Evolutionary conservation across 2,329 filamentous ascomycete genomes (phyloP), one percentile per base, ranked within the genome.

Genomic region (Neofusicoccum laricinum): DNA sequence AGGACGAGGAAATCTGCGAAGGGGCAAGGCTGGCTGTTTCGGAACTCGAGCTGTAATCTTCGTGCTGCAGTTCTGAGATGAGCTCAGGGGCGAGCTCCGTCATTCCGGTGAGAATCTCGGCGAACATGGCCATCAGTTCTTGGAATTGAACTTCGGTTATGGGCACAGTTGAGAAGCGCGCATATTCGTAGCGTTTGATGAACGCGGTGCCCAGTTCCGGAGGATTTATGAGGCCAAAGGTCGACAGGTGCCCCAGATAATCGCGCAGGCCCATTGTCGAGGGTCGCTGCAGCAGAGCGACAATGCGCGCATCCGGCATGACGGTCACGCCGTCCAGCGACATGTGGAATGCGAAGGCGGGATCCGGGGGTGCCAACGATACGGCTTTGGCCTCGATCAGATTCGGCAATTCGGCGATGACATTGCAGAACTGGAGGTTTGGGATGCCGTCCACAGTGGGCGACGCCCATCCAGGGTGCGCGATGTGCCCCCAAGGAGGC

Each of bases 351-450:
- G 75, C 73, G 25, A 78, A 70, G 2, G 78, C 75, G 3, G 83
- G 81, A 68, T 84, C 82, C 0, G 82, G 80, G 34, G 89, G 92
- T 0, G 90, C 92, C 41, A 97, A 84, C 0, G 91, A 93, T n/a
- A 97, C 87, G 0, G 93, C 94, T 75, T 94, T 94, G 10, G 92
- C 94, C 79, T 98, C 94, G 67, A 98, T 91, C 32, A 98, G 83
- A 72, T 96, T 90, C 1, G 93, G 92, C 25, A 99, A 82, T 76
- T 98, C 94, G 41, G 85, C 84, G 17, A 97, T 82, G 25, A 99
- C 92, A 1, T 88, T 87, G 69, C 84, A 85, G 76, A 96, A 98
- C 68, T 96, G 88, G n/a, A 98, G 79, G 71, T 92, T 87, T 4
- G 92, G 88, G 17, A 95, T 79, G 72, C 95, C 90, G 8, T 85